These are phyloP conservation scores for Leucocoprinus gongylophorus DNA, from an alignment of 1,284 basidiomycete species.

Conservation along the genomic window DNA sequence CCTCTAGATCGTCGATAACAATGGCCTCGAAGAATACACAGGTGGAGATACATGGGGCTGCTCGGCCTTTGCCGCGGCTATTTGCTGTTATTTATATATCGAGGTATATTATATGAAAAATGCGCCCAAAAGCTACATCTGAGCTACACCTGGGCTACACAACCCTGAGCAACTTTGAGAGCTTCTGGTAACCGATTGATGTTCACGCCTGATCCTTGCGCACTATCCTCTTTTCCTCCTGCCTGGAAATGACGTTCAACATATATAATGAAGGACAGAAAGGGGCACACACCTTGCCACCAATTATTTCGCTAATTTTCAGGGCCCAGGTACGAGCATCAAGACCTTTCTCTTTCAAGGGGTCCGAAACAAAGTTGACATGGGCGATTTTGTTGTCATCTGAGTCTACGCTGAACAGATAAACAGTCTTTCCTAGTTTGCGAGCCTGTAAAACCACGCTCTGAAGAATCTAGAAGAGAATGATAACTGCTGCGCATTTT, in stretches of 20 bases:
- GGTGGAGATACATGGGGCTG: background rate
- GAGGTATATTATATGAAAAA: no score
- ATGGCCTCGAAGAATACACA: background rate
- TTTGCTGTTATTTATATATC: no score
- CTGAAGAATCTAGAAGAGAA: conserved; percentile 55
- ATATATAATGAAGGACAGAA: background rate
- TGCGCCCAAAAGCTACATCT: no score
- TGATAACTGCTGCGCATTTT: conserved; percentile 5
- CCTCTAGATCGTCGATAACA: conserved; percentile 4
- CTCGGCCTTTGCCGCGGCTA: conserved; percentile 6
- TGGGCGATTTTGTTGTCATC: conserved; percentile 78
- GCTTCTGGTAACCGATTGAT: conserved; percentile 65
- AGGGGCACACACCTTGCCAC: conserved; percentile 67
- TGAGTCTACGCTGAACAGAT: conserved; percentile 78
- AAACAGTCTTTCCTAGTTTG: conserved; percentile 77
- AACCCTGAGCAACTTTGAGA: conserved; percentile 48
- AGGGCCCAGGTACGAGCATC: conserved; percentile 82
- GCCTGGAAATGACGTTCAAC: conserved; percentile 42
- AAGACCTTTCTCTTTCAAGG: conserved; percentile 54
- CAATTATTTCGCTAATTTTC: conserved; percentile 70
- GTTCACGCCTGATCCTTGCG: conserved; percentile 79
- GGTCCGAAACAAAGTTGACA: conserved; percentile 75
- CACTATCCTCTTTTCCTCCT: conserved; percentile 87
- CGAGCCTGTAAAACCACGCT: conserved; percentile 70
- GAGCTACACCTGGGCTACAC: conserved; percentile 24